Base-by-base conservation (phyloP, 2,329 filamentous ascomycete genomes). In the Pseudomassariella vexata region DNA sequence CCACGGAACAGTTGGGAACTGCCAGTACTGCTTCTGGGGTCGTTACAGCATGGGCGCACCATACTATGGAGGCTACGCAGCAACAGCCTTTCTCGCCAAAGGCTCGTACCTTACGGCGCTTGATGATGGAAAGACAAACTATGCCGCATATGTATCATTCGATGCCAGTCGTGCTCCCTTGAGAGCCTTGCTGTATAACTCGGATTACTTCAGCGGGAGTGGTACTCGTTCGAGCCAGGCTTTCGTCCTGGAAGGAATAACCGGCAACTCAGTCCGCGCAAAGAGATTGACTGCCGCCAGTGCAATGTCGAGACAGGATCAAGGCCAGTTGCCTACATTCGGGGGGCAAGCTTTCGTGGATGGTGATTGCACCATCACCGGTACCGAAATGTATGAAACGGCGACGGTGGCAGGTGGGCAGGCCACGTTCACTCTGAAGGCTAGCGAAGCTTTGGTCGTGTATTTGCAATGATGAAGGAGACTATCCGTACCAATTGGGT, bases 1-100 rank as follows among this genome's bases (percentile, higher is more conserved):
- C 43, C 63, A 67, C 9, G 62, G 68, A 10, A 73, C 70, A 0
- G 60, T 73, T 7, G 68, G 66, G 4, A 66, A 69, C 44, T 72
- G 68, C 51, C 49, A 55, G 47, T 50, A 44, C 24, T 40, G 25
- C 12, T 55, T 55, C 34, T 54, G 46, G 46, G 49, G 49, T 3
- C 52, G 61, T 3, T 66, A 69, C 41, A 57, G 49, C 24, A 70
- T 70, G 56, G 66, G 66, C 1, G 58, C 65, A 1, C 67, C 70
- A 0, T 74, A 71, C 44, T 72, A 68, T 35, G 69, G 69, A 4
- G 69, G 68, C 1, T 66, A 65, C 28, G 62, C 62, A 3, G 66
- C 67, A 2, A 58, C 62, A 3, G 59, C 64, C n/a, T 49, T 66
- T 1, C 45, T 71, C 18, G 63, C 65, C 2, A 55, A 58, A 1